Evolutionary conservation across 225 moss, liverwort and hornwort species (phyloP).

Genomic region (Rhytidiadelphus loreus): DNA sequence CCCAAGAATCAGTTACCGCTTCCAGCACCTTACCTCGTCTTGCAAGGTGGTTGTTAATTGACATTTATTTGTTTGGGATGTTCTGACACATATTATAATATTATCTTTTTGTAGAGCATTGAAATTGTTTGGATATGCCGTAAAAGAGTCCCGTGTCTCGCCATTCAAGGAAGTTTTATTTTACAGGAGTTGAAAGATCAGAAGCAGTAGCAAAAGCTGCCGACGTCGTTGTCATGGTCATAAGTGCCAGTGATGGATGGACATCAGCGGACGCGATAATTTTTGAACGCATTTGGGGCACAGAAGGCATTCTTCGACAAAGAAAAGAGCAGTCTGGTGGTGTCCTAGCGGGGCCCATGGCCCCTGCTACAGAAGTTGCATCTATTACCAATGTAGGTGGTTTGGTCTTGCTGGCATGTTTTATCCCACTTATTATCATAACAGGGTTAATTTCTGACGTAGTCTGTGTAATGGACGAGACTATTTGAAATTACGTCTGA

Average conservation of each 20-base stretch:
- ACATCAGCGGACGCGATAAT: constrained; percentile 49
- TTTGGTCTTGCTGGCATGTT: neutral
- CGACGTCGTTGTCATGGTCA: constrained; percentile 81
- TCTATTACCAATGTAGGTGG: constrained; percentile 3
- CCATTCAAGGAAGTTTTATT: neutral
- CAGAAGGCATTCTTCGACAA: constrained; percentile 5
- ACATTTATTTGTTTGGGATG: neutral
- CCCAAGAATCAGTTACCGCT: neutral
- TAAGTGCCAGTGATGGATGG: constrained; percentile 96
- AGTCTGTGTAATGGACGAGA: neutral
- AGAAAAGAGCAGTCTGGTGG: constrained; percentile 4
- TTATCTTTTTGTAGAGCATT: neutral
- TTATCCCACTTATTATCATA: neutral
- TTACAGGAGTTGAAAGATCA: constrained; percentile 76
- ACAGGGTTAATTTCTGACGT: neutral
- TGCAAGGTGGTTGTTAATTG: neutral
- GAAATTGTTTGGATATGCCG: neutral
- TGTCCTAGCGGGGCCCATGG: constrained; percentile 28
- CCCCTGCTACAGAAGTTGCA: constrained; percentile 3
- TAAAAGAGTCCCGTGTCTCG: too few species aligned
- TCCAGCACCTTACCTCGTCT: neutral
- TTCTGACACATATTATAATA: neutral
- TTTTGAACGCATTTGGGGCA: constrained; percentile 54
- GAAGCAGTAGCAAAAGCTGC: constrained; percentile 73
- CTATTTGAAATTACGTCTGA: neutral